Conservation (phyloP, 2,329 filamentous ascomycete species). For the Colletotrichum sp. region DNA sequence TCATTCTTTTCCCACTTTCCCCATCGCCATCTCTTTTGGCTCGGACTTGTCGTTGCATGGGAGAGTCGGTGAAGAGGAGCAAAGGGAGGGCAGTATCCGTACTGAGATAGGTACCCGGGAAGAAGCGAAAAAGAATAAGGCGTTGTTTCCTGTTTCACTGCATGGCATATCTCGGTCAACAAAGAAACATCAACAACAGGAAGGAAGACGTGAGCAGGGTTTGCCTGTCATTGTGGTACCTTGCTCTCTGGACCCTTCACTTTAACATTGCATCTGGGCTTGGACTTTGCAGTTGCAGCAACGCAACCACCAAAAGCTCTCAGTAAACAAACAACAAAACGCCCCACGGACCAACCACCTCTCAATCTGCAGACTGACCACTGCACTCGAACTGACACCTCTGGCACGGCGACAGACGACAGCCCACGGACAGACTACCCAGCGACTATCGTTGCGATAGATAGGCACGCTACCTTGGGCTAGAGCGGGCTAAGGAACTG, state of each 20-base stretch:
- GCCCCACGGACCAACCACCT: conserved; percentile 8
- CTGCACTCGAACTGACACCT: neutral
- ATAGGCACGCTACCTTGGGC: neutral
- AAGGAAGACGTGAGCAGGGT: neutral
- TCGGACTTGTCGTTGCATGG: neutral
- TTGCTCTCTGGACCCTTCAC: neutral
- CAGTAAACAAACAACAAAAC: conserved; percentile 13
- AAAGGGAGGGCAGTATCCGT: neutral
- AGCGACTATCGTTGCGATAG: neutral
- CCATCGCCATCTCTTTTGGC: neutral
- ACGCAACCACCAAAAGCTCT: neutral
- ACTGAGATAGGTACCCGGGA: neutral
- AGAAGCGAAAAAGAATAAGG: neutral
- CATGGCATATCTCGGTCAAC: conserved; percentile 3
- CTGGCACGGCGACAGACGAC: neutral
- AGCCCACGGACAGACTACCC: neutral
- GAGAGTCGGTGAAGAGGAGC: neutral
- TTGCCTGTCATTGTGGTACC: neutral
- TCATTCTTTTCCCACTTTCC: conserved; percentile 15
- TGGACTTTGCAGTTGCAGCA: neutral
- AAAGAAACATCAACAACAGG: conserved; percentile 6
- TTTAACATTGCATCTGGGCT: neutral
- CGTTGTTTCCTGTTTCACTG: neutral
- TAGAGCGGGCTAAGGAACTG: neutral
- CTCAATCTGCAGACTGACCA: neutral